A percentile compares a stretch with the other conserved stretches of the same genome.
Evolutionary conservation across 2,329 filamentous ascomycete species (phyloP).

Genomic region (Colletotrichum horii): DNA sequence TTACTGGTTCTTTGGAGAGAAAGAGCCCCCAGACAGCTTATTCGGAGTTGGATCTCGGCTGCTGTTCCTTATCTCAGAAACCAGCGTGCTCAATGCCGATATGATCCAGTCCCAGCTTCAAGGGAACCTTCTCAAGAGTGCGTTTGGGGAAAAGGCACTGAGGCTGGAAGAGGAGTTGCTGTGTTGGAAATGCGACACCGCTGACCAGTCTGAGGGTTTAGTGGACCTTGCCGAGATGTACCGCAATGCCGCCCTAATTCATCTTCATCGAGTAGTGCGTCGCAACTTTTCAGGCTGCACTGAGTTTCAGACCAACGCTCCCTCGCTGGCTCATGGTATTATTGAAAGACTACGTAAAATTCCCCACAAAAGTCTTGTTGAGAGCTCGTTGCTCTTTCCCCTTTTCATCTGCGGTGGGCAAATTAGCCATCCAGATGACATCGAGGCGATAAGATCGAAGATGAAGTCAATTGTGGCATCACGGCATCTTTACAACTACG

Average conservation of each 20-base stretch:
- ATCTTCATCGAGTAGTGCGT: not conserved
- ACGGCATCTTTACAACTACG: not conserved
- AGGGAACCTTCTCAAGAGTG: not conserved
- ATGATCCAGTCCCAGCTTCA: not conserved
- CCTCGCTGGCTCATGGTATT: not conserved
- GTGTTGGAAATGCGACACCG: not conserved
- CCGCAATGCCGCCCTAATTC: not conserved
- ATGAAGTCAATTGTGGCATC: not conserved
- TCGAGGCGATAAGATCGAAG: not conserved
- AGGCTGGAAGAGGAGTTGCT: not conserved
- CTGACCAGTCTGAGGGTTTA: not conserved
- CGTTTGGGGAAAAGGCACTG: not conserved
- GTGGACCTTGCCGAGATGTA: not conserved
- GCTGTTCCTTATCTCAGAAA: not conserved
- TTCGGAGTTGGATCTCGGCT: not conserved
- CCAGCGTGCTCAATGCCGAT: not conserved
- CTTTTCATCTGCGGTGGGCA: not conserved
- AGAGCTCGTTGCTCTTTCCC: not conserved
- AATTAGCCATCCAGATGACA: not conserved
- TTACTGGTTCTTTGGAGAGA: not conserved
- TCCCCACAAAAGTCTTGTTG: not conserved
- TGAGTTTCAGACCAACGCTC: not conserved
- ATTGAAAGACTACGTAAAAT: not conserved
- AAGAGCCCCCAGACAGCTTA: not conserved
- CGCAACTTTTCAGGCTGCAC: not conserved